Percentiles rank a stretch among this genome's conserved stretches.
phyloP scores from a whole-genome alignment of 176 grass and related monocot genomes.

The Tillandsia fasciculata region DNA sequence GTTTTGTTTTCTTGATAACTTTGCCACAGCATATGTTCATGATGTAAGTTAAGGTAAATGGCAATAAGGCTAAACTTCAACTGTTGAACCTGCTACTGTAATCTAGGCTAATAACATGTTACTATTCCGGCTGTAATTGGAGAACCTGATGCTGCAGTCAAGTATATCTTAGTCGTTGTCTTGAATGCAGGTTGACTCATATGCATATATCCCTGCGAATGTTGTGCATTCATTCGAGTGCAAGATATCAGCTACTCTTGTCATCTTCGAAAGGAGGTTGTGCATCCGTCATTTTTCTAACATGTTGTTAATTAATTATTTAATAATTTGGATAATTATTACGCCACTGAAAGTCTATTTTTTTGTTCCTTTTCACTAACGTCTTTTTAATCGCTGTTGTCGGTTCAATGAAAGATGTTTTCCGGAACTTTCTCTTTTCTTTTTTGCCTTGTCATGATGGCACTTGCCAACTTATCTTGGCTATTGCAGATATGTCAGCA shows the following conservation, averaged over 20 bases:
- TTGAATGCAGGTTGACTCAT: constrained; percentile 75
- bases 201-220: constrained; percentile 90
- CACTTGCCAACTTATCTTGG: neutral
- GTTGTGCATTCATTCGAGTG: constrained; percentile 51
- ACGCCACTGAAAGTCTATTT: no score
- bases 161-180: neutral
- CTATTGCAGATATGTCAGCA: constrained; percentile 44
- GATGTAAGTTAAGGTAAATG: neutral
- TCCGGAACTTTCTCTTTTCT: neutral
- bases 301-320: constrained; percentile 9
- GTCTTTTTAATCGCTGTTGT: neutral
- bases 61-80: neutral
- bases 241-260: constrained; percentile 41
- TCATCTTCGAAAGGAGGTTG: constrained; percentile 83
- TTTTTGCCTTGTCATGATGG: neutral
- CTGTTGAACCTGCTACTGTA: neutral
- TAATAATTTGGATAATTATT: neutral
- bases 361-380: neutral
- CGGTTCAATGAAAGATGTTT: no score
- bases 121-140: neutral
- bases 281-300: neutral
- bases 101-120: neutral
- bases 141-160: neutral
- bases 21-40: no score
- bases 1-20: no score